phyloP scores from a whole-genome alignment of 2,329 filamentous ascomycete genomes.

The Berkeleyomyces rouxiae region DNA sequence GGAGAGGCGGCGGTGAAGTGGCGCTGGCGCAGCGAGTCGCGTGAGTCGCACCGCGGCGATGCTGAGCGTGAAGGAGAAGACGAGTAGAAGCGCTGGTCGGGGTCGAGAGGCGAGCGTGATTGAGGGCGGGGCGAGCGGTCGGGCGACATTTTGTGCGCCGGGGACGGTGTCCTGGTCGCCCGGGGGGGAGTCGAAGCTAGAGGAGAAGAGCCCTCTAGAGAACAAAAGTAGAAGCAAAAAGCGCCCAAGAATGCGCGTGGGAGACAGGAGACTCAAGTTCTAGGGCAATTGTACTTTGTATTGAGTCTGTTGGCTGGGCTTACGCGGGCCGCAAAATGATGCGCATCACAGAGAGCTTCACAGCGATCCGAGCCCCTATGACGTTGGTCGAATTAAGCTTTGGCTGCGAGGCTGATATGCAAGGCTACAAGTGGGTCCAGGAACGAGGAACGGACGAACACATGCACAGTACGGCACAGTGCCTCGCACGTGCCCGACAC shows the following conservation, averaged over 20 bases:
- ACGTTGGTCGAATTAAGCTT: slow-evolving; percentile 3
- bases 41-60: slow-evolving; percentile 16
- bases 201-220: no score
- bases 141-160: slow-evolving; percentile 7
- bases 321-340: no score
- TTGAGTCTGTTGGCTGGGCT: no score
- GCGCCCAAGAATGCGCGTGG: no score
- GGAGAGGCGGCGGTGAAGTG: slow-evolving; percentile 21
- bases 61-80: slow-evolving; percentile 23
- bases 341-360: no score
- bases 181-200: slow-evolving; percentile 19
- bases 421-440: neutral
- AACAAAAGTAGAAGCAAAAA: no score
- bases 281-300: no score
- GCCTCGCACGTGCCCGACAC: no score
- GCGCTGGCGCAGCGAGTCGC: slow-evolving; percentile 21
- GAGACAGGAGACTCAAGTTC: no score
- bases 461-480: neutral
- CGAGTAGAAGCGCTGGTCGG: slow-evolving; percentile 22
- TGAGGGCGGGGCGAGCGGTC: slow-evolving; percentile 19
- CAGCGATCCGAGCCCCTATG: neutral
- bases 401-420: slow-evolving; percentile 9
- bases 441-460: neutral
- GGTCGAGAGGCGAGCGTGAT: slow-evolving; percentile 21
- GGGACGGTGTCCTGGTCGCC: slow-evolving; percentile 20